phyloP scores from a whole-genome alignment of 1,139 yeast genomes.

The Torulaspora globosa region DNA sequence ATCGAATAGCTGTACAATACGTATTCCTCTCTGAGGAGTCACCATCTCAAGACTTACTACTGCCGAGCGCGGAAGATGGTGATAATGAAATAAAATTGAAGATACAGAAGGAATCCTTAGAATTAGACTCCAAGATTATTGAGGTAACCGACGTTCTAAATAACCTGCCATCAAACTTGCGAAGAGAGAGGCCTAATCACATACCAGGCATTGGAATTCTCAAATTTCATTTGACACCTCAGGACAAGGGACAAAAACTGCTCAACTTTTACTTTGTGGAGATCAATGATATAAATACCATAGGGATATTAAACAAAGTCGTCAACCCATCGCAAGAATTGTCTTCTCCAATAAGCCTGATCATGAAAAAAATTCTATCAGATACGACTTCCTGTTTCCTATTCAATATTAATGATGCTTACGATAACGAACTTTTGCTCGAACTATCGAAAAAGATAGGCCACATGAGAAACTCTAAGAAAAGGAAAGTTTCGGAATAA shows the following conservation, averaged over 20 bases:
- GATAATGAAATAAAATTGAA: constrained; percentile 24
- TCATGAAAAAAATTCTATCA: constrained; percentile 27
- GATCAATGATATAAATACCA: constrained; percentile 21
- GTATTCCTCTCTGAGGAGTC: constrained; percentile 26
- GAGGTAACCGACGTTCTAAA: constrained; percentile 13
- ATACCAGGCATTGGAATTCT: constrained; percentile 27
- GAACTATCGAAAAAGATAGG: constrained; percentile 15
- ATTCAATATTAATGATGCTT: constrained; percentile 16
- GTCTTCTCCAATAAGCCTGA: constrained; percentile 27
- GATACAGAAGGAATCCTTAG: constrained; percentile 24
- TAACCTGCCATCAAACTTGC: constrained; percentile 9
- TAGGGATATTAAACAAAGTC: constrained; percentile 17
- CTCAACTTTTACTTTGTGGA: constrained; percentile 31
- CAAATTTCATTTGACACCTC: constrained; percentile 23
- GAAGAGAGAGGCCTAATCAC: constrained; percentile 3
- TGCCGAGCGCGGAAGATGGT: constrained; percentile 9
- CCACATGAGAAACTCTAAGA: constrained; percentile 14
- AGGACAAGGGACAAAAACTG: constrained; percentile 10
- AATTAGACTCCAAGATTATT: constrained; percentile 20
- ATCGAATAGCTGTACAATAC: constrained; percentile 20
- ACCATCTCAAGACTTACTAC: constrained; percentile 22
- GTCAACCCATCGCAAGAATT: constrained; percentile 12
- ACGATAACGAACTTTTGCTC: constrained; percentile 12
- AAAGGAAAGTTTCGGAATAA: constrained; percentile 5
- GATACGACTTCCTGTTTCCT: constrained; percentile 30